Evolutionary conservation across 768 basidiomycete species (phyloP), one percentile per base, ranked within the genome.

Genomic region (Imleria badia): DNA sequence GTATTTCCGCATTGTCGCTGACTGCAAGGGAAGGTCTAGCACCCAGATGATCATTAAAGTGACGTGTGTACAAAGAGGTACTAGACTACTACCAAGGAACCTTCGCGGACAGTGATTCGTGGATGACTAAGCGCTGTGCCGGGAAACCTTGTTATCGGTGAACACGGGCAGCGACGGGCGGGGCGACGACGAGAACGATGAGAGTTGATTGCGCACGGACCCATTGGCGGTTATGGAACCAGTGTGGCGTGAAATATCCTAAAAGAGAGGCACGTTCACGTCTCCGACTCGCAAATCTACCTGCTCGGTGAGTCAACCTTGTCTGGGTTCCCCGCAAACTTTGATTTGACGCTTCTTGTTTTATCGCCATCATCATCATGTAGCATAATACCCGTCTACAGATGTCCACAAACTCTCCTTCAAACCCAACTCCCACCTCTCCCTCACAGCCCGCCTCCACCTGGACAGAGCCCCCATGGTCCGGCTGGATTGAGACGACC

Each of bases 401-500:
- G 26, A 70, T 70, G 68, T 61, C 68, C 45, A 59, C 66, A 63
- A 73, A 68, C 64, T 57, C 66, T n/a, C 60, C 60, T 35, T 51
- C 65, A 42, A 45, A 48, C 43, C n/a, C 53, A 13, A 15, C 57
- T 2, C 19, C 54, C 57, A 66, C 65, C 1, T 26, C 49, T 41
- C 69, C 60, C 53, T n/a, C n/a, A n/a, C 63, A 75, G 54, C 74
- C 75, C 10, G 56, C 78, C 1, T 67, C 70, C 29, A 77, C 82
- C n/a, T 89, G 87, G 87, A 85, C 87, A 20, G 90, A 92, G 67
- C 93, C 93, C 0, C 94, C 93, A 2, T 95, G 91, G 87, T 85
- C 84, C 12, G 95, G 95, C 19, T 97, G 89, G 84, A 92, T 98
- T 76, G 92, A 94, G 69, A 91, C 93, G 5, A 97, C 95, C 0